Percentiles rank a stretch among this genome's conserved stretches.
Conservation (phyloP, 805 yeast genomes). For the Candida ulmi region DNA sequence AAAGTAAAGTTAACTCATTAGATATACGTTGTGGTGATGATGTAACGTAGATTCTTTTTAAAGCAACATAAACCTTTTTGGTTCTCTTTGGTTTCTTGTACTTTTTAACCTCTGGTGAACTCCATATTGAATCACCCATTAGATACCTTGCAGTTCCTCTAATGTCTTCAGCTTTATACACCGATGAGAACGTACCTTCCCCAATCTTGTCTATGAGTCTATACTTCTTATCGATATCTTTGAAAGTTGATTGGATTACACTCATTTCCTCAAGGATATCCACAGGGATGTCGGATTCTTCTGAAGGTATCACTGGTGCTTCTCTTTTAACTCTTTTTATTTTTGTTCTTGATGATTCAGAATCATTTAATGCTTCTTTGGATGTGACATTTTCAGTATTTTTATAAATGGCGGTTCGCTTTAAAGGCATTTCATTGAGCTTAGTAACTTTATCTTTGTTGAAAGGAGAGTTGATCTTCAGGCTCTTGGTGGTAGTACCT, state of each 20-base stretch:
- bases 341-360: background rate
- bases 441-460: constrained; percentile 3
- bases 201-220: constrained; percentile 44
- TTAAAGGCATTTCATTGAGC: background rate
- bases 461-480: constrained; percentile 17
- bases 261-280: constrained; percentile 56
- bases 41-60: constrained; percentile 90
- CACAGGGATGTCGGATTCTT: constrained; percentile 40
- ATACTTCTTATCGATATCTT: constrained; percentile 35
- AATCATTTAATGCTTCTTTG: background rate
- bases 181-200: constrained; percentile 89
- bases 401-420: background rate
- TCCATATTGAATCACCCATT: constrained; percentile 30
- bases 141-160: constrained; percentile 26
- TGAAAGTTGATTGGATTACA: constrained; percentile 48
- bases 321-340: constrained; percentile 4
- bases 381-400: too few species aligned
- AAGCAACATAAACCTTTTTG: constrained; percentile 56
- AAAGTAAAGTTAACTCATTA: constrained; percentile 78
- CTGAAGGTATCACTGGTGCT: constrained; percentile 17
- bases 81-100: constrained; percentile 32
- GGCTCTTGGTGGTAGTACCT: constrained; percentile 4
- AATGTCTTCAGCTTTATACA: constrained; percentile 63
- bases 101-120: constrained; percentile 20
- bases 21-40: constrained; percentile 89